These are phyloP conservation scores for Mucor plumbeus DNA, from an alignment of 371 early-diverging fungal species.

Conservation along the genomic window DNA sequence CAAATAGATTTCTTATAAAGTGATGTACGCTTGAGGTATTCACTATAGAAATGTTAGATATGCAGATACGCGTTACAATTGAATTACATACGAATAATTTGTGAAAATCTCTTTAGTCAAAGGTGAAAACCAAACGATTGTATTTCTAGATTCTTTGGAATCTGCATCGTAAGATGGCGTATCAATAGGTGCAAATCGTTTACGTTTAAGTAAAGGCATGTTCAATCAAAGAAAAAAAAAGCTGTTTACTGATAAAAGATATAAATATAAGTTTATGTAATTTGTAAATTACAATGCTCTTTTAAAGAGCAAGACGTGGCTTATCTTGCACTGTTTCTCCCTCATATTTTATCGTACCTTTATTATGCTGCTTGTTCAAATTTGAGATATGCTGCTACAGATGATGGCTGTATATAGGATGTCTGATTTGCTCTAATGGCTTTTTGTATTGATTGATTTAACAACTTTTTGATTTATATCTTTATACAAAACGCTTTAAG, in stretches of 20 bases:
- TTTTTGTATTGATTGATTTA: not conserved
- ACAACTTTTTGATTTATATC: not conserved
- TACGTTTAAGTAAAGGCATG: conserved; percentile 70
- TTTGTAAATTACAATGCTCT: not conserved
- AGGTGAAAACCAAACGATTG: conserved; percentile 76
- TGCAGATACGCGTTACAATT: conserved; percentile 5
- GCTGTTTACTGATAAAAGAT: not conserved
- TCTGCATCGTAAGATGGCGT: conserved; percentile 47
- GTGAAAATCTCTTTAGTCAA: conserved; percentile 84
- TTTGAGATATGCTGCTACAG: not conserved
- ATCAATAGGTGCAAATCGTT: conserved; percentile 46
- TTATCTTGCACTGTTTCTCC: conserved; percentile 11
- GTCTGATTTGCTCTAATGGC: not conserved
- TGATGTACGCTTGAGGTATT: conserved; percentile 70
- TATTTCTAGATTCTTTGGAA: conserved; percentile 52
- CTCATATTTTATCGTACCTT: conserved; percentile 19
- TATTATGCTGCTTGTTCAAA: not conserved
- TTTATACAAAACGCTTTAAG: not conserved
- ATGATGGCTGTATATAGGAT: not conserved
- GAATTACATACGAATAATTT: conserved; percentile 74
- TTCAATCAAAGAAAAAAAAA: not conserved
- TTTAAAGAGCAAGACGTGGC: conserved; percentile 6
- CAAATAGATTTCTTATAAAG: conserved; percentile 78
- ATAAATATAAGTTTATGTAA: not conserved
- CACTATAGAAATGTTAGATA: conserved; percentile 48